Evolutionary conservation across 768 basidiomycete species (phyloP).

Genomic region (Collybia nuda): DNA sequence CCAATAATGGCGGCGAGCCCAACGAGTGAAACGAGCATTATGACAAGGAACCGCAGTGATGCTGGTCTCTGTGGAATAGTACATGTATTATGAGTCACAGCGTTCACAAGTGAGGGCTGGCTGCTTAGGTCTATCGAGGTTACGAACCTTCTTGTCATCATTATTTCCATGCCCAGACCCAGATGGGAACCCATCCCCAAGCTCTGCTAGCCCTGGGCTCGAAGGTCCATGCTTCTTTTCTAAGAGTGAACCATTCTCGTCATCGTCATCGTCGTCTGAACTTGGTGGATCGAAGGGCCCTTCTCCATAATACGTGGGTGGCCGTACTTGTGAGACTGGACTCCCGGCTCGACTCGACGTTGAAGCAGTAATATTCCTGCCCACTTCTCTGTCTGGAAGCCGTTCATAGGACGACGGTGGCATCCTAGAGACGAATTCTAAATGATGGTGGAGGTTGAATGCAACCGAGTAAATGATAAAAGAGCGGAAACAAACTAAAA

Average conservation of each 20-base stretch:
- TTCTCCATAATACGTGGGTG: slow-evolving; percentile 65
- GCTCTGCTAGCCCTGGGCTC: slow-evolving; percentile 26
- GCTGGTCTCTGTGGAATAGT: slow-evolving; percentile 39
- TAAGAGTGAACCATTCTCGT: slow-evolving; percentile 34
- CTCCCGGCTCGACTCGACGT: slow-evolving; percentile 9
- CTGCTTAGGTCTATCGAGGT: neutral
- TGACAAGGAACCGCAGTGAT: slow-evolving; percentile 61
- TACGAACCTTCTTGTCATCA: slow-evolving; percentile 11
- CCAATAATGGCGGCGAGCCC: slow-evolving; percentile 68
- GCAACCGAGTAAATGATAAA: neutral
- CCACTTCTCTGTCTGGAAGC: slow-evolving; percentile 9
- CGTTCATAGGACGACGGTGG: slow-evolving; percentile 12
- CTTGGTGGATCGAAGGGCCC: slow-evolving; percentile 78
- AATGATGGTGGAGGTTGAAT: neutral
- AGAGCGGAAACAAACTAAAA: neutral
- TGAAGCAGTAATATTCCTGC: neutral
- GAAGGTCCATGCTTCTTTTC: slow-evolving; percentile 38
- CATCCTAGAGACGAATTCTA: slow-evolving; percentile 4
- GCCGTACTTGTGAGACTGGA: slow-evolving; percentile 12
- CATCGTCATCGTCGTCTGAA: slow-evolving; percentile 72
- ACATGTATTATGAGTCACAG: neutral
- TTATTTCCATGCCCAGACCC: slow-evolving; percentile 7
- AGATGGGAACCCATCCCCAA: slow-evolving; percentile 9
- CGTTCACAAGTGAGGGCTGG: neutral
- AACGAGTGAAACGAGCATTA: slow-evolving; percentile 60